A percentile compares a stretch with the other conserved stretches of the same genome.
Evolutionary conservation across 2,329 filamentous ascomycete genomes (phyloP).

Genomic region (Aspergillus tamarii): DNA sequence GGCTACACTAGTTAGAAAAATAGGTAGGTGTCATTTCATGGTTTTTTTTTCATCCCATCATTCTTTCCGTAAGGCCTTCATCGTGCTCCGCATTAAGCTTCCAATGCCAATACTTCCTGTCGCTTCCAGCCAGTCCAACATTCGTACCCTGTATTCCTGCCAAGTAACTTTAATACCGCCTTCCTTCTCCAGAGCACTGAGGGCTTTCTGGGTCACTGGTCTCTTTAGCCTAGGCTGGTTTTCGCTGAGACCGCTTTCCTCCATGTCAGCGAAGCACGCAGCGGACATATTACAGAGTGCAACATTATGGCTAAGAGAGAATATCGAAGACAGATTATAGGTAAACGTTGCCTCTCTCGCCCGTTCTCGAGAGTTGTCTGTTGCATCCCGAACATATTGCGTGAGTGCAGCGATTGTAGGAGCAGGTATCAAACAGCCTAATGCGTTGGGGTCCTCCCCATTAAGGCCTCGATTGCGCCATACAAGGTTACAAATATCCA

Average conservation of each 20-base stretch:
- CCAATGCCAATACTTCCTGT: constrained; percentile 68
- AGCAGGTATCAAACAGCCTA: constrained; percentile 56
- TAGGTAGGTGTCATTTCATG: not conserved
- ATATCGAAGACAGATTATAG: constrained; percentile 44
- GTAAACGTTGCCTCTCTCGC: constrained; percentile 35
- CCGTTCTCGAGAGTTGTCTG: constrained; percentile 36
- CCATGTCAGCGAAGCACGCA: constrained; percentile 51
- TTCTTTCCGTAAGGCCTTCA: constrained; percentile 69
- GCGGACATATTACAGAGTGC: constrained; percentile 51
- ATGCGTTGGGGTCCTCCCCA: constrained; percentile 62
- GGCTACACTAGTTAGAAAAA: not conserved
- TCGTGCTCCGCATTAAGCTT: constrained; percentile 77
- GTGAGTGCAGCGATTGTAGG: constrained; percentile 50
- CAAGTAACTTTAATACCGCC: constrained; percentile 70
- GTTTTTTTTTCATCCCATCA: constrained; percentile 17
- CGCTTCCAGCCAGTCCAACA: constrained; percentile 68
- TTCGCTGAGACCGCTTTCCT: constrained; percentile 39
- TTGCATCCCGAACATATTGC: constrained; percentile 45
- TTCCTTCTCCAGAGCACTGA: constrained; percentile 64
- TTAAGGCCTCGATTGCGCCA: constrained; percentile 77
- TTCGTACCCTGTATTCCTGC: constrained; percentile 74
- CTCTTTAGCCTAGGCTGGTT: constrained; percentile 32
- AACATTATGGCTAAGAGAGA: constrained; percentile 53
- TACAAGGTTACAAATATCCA: constrained; percentile 83
- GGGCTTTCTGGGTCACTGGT: constrained; percentile 70